phyloP scores from a whole-genome alignment of 2,329 filamentous ascomycete genomes.

The Sporothrix variecibatus region DNA sequence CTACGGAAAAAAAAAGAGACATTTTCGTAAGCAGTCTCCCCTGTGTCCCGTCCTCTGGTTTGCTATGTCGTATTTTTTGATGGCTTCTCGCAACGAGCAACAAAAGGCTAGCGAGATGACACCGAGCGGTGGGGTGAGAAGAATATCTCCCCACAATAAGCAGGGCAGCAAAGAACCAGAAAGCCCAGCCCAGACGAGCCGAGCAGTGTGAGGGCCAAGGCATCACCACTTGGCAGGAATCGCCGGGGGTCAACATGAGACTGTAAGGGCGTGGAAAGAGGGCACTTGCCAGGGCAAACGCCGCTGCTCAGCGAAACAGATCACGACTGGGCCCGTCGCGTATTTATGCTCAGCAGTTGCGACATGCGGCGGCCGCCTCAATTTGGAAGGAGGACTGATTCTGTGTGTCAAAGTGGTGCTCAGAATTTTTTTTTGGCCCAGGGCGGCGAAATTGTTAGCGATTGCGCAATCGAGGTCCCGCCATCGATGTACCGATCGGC shows the following conservation, averaged over 20 bases:
- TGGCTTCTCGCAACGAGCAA: not conserved
- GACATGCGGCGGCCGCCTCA: not conserved
- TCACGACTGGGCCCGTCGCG: not conserved
- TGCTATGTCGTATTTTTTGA: not conserved
- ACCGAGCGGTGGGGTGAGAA: not conserved
- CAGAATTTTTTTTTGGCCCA: not conserved
- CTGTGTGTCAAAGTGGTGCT: slow-evolving; percentile 12
- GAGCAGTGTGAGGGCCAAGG: not conserved
- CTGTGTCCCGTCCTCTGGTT: too few relatives aligned
- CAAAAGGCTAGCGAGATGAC: not conserved
- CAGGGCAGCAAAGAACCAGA: too few relatives aligned
- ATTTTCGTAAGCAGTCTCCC: not conserved
- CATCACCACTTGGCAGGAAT: not conserved
- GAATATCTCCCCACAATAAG: not conserved
- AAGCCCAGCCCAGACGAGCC: too few relatives aligned
- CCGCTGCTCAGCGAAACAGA: not conserved
- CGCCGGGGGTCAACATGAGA: not conserved
- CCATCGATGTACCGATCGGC: slow-evolving; percentile 1
- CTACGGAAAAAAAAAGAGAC: not conserved
- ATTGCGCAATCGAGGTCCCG: slow-evolving; percentile 16
- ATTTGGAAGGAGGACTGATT: slow-evolving; percentile 10
- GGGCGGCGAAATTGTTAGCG: slow-evolving; percentile 14
- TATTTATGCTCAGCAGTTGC: not conserved
- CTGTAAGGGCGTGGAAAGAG: not conserved
- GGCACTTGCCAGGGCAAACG: not conserved